phyloP scores from a whole-genome alignment of 192 early-diverging fungal species.

The Coemansia sp. region DNA sequence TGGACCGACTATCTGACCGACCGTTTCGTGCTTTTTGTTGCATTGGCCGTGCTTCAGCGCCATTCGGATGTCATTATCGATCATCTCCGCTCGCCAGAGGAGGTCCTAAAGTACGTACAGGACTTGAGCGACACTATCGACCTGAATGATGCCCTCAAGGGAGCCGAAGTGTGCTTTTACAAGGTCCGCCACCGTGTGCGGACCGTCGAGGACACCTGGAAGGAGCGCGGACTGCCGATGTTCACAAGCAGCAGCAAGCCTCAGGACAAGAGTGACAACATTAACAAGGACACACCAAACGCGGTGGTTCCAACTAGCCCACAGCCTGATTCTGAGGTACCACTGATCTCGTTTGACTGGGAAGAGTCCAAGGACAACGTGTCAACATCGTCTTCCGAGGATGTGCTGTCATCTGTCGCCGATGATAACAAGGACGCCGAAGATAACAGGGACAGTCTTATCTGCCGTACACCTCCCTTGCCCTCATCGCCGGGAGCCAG shows the following conservation, averaged over 20 bases:
- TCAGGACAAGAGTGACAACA: constrained; percentile 3
- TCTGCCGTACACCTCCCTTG: constrained; percentile 1
- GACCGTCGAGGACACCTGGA: constrained; percentile 29
- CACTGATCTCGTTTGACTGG: constrained; percentile 46
- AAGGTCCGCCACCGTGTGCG: constrained; percentile 44
- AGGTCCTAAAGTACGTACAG: constrained; percentile 91
- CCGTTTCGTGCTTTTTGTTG: constrained; percentile 92
- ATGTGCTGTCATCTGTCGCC: background rate
- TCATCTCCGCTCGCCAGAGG: constrained; percentile 82
- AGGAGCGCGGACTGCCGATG: constrained; percentile 19
- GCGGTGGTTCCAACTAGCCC: background rate
- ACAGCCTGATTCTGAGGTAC: constrained; percentile 25
- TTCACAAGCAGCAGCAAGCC: constrained; percentile 4
- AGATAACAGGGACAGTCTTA: background rate
- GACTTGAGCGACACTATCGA: constrained; percentile 79
- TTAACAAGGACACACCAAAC: background rate
- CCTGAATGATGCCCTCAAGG: constrained; percentile 72
- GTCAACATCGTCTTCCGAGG: constrained; percentile 1
- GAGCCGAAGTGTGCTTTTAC: constrained; percentile 75
- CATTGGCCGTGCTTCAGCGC: constrained; percentile 91
- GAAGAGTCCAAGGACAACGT: constrained; percentile 22
- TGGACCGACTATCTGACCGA: constrained; percentile 73
- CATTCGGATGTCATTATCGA: constrained; percentile 79
- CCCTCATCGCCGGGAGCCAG: background rate
- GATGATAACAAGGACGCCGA: background rate